A percentile compares a stretch with the other conserved stretches of the same genome.
Conservation (phyloP, 208 protist species). For the Trypanosoma caninum region DNA sequence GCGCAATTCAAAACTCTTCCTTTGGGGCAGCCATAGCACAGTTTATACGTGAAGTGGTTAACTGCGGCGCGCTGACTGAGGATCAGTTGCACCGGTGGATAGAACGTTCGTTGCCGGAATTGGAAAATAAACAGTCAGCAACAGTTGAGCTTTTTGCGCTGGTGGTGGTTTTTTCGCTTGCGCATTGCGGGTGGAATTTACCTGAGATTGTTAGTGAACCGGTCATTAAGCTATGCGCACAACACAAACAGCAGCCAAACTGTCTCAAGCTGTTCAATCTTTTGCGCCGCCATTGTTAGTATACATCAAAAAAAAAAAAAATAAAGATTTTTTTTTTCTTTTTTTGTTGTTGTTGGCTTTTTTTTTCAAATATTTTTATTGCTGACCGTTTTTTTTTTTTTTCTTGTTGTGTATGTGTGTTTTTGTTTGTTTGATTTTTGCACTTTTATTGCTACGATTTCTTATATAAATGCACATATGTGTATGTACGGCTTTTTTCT, state of each 20-base stretch:
- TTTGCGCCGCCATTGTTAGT: constrained; percentile 5
- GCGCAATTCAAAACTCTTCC: constrained; percentile 28
- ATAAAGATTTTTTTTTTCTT: background rate
- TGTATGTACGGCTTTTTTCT: background rate
- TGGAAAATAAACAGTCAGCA: constrained; percentile 14
- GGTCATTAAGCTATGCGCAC: constrained; percentile 12
- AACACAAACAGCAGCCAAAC: constrained; percentile 18
- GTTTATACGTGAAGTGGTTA: constrained; percentile 54
- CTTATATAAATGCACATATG: no score
- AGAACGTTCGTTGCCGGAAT: constrained; percentile 21
- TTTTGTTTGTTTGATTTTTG: background rate
- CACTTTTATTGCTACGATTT: no score
- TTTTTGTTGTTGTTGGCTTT: background rate
- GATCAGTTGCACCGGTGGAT: constrained; percentile 41
- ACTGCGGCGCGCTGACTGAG: constrained; percentile 24
- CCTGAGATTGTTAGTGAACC: constrained; percentile 11
- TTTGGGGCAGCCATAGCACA: constrained; percentile 46
- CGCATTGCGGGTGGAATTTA: constrained; percentile 19
- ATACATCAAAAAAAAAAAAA: background rate
- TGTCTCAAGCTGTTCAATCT: constrained; percentile 16
- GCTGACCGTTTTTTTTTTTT: background rate
- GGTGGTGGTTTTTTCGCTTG: constrained; percentile 43
- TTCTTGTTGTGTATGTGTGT: background rate
- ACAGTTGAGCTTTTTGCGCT: constrained; percentile 29
- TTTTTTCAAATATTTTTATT: background rate